These are phyloP conservation scores for Falciphora oryzae DNA, from an alignment of 2,329 filamentous ascomycete species.

Conservation along the genomic window DNA sequence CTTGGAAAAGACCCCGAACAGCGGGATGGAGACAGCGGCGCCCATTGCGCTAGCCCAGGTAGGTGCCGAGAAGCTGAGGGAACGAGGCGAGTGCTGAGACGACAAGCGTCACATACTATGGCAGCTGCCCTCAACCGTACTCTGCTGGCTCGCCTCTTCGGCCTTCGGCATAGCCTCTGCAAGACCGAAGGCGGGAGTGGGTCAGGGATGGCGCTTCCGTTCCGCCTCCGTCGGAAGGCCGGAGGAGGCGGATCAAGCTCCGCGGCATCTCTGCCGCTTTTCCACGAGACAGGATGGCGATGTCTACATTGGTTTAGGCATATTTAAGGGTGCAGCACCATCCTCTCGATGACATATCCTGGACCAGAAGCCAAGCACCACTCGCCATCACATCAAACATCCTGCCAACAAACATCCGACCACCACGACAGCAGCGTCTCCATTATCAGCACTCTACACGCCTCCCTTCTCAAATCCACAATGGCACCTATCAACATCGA, in stretches of 20 bases:
- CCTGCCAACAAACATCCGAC: no score
- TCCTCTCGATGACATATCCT: no score
- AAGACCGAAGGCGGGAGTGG: background rate
- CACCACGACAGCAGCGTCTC: background rate
- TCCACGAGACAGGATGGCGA: background rate
- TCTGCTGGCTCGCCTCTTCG: background rate
- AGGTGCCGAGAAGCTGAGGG: no score
- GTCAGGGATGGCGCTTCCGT: background rate
- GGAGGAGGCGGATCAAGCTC: background rate
- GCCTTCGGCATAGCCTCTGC: background rate
- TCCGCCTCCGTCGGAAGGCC: background rate
- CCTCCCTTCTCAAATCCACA: background rate
- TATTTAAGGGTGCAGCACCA: background rate
- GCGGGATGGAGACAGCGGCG: no score
- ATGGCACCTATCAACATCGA: slow-evolving; percentile 27
- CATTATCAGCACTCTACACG: no score
- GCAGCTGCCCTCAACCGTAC: background rate
- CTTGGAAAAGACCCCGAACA: background rate
- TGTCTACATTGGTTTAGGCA: no score
- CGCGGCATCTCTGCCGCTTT: background rate
- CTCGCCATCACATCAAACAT: background rate
- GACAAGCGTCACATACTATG: background rate
- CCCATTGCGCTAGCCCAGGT: no score
- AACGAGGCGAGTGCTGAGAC: no score
- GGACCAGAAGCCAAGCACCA: no score